Base-by-base conservation (phyloP, 1,284 basidiomycete genomes). In the Phellopilus nigrolimitatus region DNA sequence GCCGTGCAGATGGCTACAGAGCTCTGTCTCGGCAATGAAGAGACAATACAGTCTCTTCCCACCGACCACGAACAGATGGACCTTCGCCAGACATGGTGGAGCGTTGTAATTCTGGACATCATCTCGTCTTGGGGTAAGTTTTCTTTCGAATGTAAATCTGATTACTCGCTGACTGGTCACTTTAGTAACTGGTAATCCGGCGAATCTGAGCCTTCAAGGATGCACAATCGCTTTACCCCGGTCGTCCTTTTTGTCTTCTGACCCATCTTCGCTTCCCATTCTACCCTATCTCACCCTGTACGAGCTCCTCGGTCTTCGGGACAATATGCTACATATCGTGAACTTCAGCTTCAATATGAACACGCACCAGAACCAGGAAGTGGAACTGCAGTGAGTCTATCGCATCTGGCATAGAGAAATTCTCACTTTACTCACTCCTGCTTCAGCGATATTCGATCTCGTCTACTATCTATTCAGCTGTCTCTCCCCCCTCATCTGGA, bases 1-100 rank as follows among this genome's bases (percentile, higher is more conserved):
- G 79, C 82, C 33, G 76, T 78, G 63, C 74, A 74, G 48, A 82
- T 88, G 75, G 82, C 84, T 28, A 72, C 79, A 60, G 78, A 82
- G 47, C 73, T 88, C 12, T 84, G 84, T n/a, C 68, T 89, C 36
- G 78, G 82, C 38, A 77, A 80, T 57, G 78, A 80, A 3, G 56
- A 59, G 5, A 60, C 66, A 5, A 60, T 65, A 5, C 61, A 62
- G 37, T 56, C 64, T 1, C 60, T 61, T 7, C 57, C 65, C 3
- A 65, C 61, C 33, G 62, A 66, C 3, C 63, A 65, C 33, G 66
- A 68, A 36, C 63, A 62, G 33, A 62, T 62, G 8, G 57, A 64
- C 5, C 59, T 66, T 25, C 62, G 68, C n/a, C 56, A 66, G 19
- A 62, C 65, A 28, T 63, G 65, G 59, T 67, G 66, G 55, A 50